Evolutionary conservation across 106 monocot species (phyloP).

Genomic region (Platanthera guangdongensis): DNA sequence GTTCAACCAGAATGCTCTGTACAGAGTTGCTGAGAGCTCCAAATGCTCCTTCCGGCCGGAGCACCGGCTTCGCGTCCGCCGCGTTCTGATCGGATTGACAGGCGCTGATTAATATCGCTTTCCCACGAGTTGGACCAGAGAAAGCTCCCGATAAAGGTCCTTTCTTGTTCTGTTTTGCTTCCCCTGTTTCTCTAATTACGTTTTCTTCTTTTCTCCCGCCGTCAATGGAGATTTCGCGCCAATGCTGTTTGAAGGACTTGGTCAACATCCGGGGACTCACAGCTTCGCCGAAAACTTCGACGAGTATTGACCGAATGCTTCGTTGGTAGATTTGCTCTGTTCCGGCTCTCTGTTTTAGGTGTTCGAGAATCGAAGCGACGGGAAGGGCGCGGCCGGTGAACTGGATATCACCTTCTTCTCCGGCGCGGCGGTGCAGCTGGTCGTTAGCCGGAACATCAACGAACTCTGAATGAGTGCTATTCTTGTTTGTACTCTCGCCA

Average conservation of each 20-base stretch:
- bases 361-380: constrained; percentile 54
- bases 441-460: background rate
- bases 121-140: constrained; percentile 10
- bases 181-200: background rate
- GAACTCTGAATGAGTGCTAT: background rate
- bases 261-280: constrained; percentile 36
- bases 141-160: background rate
- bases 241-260: background rate
- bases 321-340: constrained; percentile 65
- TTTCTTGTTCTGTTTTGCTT: background rate
- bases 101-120: constrained; percentile 63
- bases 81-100: constrained; percentile 89
- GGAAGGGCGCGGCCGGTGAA: constrained; percentile 65
- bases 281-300: constrained; percentile 35
- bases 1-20: constrained; percentile 49
- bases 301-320: constrained; percentile 27
- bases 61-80: constrained; percentile 54
- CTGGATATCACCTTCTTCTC: background rate
- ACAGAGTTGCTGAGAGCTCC: constrained; percentile 91
- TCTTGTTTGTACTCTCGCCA: constrained; percentile 49
- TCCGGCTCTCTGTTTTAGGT: constrained; percentile 67
- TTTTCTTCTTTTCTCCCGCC: constrained; percentile 43
- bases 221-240: background rate
- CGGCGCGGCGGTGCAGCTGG: background rate
- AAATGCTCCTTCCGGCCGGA: constrained; percentile 34